A percentile compares a stretch with the other conserved stretches of the same genome.
These are phyloP conservation scores for Lachnellula hyalina DNA, from an alignment of 2,329 filamentous ascomycete species.

Conservation along the genomic window DNA sequence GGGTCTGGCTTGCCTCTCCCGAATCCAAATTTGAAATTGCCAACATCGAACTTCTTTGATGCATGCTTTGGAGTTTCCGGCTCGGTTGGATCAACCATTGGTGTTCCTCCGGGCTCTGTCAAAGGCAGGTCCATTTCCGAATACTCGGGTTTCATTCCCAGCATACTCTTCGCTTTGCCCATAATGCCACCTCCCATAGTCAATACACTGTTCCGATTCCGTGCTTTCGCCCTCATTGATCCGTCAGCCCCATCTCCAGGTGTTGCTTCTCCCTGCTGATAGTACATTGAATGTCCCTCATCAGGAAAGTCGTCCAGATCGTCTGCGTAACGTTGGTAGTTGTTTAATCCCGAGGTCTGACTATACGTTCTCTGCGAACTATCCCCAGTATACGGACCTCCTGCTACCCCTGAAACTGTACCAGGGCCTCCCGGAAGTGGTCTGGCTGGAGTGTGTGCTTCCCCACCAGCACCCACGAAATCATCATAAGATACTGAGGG, in stretches of 20 bases:
- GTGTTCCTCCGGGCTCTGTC: slow-evolving; percentile 65
- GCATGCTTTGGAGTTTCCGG: slow-evolving; percentile 38
- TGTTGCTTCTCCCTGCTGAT: slow-evolving; percentile 66
- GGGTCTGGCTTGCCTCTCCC: slow-evolving; percentile 80
- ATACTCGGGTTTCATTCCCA: slow-evolving; percentile 82
- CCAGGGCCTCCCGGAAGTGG: slow-evolving; percentile 33
- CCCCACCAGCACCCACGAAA: slow-evolving; percentile 69
- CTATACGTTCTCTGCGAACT: slow-evolving; percentile 34
- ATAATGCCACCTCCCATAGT: slow-evolving; percentile 81
- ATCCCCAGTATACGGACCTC: slow-evolving; percentile 23
- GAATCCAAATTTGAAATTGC: slow-evolving; percentile 90
- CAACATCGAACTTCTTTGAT: slow-evolving; percentile 58
- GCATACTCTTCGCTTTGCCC: slow-evolving; percentile 80
- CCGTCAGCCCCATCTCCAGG: slow-evolving; percentile 51
- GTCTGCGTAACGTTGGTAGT: slow-evolving; percentile 87
- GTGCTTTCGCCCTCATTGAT: slow-evolving; percentile 48
- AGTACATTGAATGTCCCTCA: slow-evolving; percentile 70
- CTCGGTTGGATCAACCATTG: slow-evolving; percentile 38
- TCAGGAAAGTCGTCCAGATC: slow-evolving; percentile 78
- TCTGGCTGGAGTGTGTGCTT: slow-evolving; percentile 43
- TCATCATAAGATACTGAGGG: slow-evolving; percentile 93
- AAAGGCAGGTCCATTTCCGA: slow-evolving; percentile 98
- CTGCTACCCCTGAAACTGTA: slow-evolving; percentile 15
- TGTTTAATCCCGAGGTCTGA: slow-evolving; percentile 77
- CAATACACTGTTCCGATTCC: slow-evolving; percentile 83